phyloP scores from a whole-genome alignment of 495 filamentous ascomycete species.

The Neurospora discreta region DNA sequence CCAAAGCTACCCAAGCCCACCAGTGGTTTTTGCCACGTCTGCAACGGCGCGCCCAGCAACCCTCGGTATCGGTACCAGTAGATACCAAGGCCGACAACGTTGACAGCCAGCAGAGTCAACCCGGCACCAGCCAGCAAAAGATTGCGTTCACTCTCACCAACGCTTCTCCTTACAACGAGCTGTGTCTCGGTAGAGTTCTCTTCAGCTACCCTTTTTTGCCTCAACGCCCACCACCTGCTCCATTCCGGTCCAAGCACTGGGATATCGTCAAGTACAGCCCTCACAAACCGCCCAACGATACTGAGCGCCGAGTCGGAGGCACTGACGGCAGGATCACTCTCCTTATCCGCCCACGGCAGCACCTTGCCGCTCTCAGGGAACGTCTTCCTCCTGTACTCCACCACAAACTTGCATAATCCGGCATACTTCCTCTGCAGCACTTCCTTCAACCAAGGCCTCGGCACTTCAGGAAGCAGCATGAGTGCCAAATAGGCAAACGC shows the following conservation, averaged over 20 bases:
- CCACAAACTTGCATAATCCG: conserved; percentile 42
- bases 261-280: conserved; percentile 14
- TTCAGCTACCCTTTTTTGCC: conserved; percentile 7
- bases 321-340: neutral
- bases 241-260: conserved; percentile 9
- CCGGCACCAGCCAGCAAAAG: conserved; percentile 10
- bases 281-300: conserved; percentile 20
- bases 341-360: conserved; percentile 7
- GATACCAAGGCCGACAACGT: conserved; percentile 5
- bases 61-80: conserved; percentile 13
- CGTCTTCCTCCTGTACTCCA: conserved; percentile 29
- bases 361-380: conserved; percentile 19
- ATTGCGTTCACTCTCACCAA: conserved; percentile 4
- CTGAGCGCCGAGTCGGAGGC: neutral
- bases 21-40: conserved; percentile 19
- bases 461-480: conserved; percentile 57
- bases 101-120: conserved; percentile 12
- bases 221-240: conserved; percentile 16
- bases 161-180: neutral
- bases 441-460: conserved; percentile 59
- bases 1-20: conserved; percentile 22
- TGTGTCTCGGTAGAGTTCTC: neutral
- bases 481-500: conserved; percentile 67
- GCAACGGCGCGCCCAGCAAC: conserved; percentile 22
- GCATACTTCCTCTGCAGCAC: conserved; percentile 47